Evolutionary conservation across 148 eudicot species (phyloP).

Genomic region (Cornus controversa): DNA sequence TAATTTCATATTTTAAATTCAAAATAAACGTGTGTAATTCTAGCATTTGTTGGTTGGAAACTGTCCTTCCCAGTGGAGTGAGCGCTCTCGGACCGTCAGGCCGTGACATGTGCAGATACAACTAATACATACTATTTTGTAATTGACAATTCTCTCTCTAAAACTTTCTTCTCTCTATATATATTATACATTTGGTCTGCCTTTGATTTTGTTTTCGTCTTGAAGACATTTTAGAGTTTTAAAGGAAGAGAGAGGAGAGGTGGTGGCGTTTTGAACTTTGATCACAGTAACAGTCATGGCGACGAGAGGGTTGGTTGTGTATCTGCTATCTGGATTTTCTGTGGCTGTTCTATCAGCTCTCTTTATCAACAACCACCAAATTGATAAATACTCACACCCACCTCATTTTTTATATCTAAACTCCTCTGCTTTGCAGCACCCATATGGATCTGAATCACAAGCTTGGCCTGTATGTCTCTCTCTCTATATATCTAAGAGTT

Average conservation of each 20-base stretch:
- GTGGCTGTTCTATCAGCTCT: conserved; percentile 53
- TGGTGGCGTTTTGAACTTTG: background rate
- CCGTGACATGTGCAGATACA: too few species aligned
- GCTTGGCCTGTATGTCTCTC: conserved; percentile 75
- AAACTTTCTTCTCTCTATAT: too few species aligned
- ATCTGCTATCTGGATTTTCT: conserved; percentile 49
- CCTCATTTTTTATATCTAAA: conserved; percentile 13
- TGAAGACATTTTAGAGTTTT: too few species aligned
- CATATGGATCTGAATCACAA: conserved; percentile 34
- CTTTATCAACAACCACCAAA: conserved; percentile 32
- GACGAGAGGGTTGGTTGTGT: conserved; percentile 59
- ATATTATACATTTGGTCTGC: too few species aligned
- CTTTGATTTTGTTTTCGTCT: too few species aligned
- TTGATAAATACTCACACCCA: background rate
- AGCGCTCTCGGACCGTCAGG: too few species aligned
- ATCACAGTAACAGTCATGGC: conserved; percentile 32
- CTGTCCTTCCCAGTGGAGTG: too few species aligned
- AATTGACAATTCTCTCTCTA: too few species aligned
- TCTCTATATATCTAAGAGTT: background rate
- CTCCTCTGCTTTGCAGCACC: conserved; percentile 12
- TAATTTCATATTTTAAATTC: too few species aligned
- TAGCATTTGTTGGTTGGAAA: too few species aligned
- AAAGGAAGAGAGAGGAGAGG: background rate
- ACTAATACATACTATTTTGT: too few species aligned
- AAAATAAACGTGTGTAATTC: too few species aligned